phyloP scores from a whole-genome alignment of 768 basidiomycete species.

The Termitomyces sp. region DNA sequence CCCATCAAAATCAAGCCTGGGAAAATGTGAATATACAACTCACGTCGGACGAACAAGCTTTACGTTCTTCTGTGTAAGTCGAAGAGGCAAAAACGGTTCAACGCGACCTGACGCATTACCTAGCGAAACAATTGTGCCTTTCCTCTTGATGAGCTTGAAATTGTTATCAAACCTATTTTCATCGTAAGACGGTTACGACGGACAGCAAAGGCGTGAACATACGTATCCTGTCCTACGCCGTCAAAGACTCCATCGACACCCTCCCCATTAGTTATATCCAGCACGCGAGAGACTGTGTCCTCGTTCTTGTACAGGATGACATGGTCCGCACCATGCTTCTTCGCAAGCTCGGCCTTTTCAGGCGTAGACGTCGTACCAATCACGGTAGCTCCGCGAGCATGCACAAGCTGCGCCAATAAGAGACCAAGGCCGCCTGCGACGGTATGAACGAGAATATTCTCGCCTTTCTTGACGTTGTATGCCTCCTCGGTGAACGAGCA shows the following conservation, averaged over 20 bases:
- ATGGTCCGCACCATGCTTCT: conserved; percentile 74
- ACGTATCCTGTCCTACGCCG: conserved; percentile 95
- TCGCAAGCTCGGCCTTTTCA: conserved; percentile 80
- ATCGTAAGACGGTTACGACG: neutral
- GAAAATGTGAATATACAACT: conserved; percentile 14
- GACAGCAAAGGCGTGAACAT: conserved; percentile 22
- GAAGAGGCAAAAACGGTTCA: conserved; percentile 67
- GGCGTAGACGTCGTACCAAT: conserved; percentile 91
- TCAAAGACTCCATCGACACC: conserved; percentile 88
- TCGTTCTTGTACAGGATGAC: conserved; percentile 79
- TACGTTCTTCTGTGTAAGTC: conserved; percentile 77
- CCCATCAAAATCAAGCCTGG: neutral
- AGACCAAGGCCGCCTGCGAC: conserved; percentile 86
- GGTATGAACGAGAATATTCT: conserved; percentile 82
- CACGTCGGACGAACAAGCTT: conserved; percentile 72
- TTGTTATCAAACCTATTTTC: conserved; percentile 65
- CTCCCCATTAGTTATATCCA: conserved; percentile 70
- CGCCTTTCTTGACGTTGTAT: conserved; percentile 75
- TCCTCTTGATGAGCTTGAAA: conserved; percentile 76
- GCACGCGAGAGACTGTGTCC: conserved; percentile 65
- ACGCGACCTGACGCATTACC: conserved; percentile 91
- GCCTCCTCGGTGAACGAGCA: conserved; percentile 77
- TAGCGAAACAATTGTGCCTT: conserved; percentile 84
- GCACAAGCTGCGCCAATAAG: conserved; percentile 61
- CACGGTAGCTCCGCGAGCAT: conserved; percentile 74